Evolutionary conservation across 108 stramenopile genomes (phyloP).

Genomic region (Cylindrotheca closterium): DNA sequence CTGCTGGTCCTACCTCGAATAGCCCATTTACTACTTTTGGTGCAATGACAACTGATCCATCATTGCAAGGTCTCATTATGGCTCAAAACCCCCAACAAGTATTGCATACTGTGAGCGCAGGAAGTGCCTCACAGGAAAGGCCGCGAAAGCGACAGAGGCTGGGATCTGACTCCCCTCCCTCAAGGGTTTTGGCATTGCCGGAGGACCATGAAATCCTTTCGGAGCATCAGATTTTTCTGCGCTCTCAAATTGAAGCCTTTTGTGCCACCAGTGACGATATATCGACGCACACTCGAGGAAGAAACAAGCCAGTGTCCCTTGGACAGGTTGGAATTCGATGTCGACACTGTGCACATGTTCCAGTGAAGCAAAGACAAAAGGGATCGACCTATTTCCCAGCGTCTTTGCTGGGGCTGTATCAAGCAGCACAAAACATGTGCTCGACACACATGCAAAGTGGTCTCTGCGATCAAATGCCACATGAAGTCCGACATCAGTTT

Average conservation of each 20-base stretch:
- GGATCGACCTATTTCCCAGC: slow-evolving; percentile 80
- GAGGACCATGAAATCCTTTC: slow-evolving; percentile 25
- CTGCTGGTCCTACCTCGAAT: no score
- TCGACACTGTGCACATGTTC: slow-evolving; percentile 67
- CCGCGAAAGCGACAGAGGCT: no score
- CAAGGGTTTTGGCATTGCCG: slow-evolving; percentile 15
- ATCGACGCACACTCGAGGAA: slow-evolving; percentile 33
- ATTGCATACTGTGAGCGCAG: no score
- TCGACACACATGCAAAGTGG: slow-evolving; percentile 69
- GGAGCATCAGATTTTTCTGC: slow-evolving; percentile 30
- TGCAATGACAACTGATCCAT: no score
- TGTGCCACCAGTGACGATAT: slow-evolving; percentile 24
- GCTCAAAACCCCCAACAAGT: no score
- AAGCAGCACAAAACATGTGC: slow-evolving; percentile 86
- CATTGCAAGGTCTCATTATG: no score
- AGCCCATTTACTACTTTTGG: no score
- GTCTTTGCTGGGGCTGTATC: slow-evolving; percentile 70
- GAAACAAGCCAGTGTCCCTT: slow-evolving; percentile 45
- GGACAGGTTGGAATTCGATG: slow-evolving; percentile 82
- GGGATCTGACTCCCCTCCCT: no score
- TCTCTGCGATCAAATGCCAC: slow-evolving; percentile 59
- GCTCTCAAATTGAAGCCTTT: slow-evolving; percentile 39
- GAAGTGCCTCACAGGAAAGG: no score
- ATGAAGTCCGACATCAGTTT: slow-evolving; percentile 50
- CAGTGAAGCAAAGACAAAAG: slow-evolving; percentile 50